Conservation (phyloP, 495 filamentous ascomycete genomes). For the Tuber aestivum region DNA sequence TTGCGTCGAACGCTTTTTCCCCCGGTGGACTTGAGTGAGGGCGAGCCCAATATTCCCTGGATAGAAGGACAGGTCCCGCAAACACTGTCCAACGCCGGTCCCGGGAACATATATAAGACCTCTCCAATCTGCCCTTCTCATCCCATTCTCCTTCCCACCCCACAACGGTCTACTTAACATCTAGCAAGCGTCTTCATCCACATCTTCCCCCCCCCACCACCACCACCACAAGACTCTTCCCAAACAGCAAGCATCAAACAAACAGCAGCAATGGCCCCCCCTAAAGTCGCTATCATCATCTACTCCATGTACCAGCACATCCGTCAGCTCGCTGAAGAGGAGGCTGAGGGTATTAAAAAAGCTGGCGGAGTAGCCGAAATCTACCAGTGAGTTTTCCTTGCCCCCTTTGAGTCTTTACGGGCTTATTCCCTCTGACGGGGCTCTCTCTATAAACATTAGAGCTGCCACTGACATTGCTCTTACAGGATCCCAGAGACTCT, state of each 20-base stretch:
- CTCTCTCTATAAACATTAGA: not conserved
- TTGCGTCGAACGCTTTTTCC: not conserved
- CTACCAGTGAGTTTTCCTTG: conserved; percentile 60
- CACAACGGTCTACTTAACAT: conserved; percentile 5
- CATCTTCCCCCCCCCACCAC: conserved; percentile 10
- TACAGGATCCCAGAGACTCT: conserved; percentile 79
- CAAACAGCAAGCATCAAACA: conserved; percentile 14
- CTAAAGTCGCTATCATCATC: conserved; percentile 85
- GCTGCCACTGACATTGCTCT: conserved; percentile 16
- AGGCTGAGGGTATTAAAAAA: conserved; percentile 81
- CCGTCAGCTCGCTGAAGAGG: conserved; percentile 73
- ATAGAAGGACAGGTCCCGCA: not conserved
- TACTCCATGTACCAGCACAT: conserved; percentile 98
- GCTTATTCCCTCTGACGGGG: not conserved
- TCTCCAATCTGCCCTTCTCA: conserved; percentile 17
- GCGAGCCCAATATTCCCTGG: not conserved
- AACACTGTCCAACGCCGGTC: not conserved
- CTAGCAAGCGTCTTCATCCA: conserved; percentile 11
- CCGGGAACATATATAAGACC: conserved; percentile 24
- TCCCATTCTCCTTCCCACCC: conserved; percentile 15
- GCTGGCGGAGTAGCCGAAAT: conserved; percentile 74
- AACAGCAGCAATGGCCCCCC: conserved; percentile 68
- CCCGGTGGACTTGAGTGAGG: not conserved
- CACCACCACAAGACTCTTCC: conserved; percentile 9
- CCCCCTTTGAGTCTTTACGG: not conserved